Conservation (phyloP, 345 rosid species). For the Ceriops zippeliana region DNA sequence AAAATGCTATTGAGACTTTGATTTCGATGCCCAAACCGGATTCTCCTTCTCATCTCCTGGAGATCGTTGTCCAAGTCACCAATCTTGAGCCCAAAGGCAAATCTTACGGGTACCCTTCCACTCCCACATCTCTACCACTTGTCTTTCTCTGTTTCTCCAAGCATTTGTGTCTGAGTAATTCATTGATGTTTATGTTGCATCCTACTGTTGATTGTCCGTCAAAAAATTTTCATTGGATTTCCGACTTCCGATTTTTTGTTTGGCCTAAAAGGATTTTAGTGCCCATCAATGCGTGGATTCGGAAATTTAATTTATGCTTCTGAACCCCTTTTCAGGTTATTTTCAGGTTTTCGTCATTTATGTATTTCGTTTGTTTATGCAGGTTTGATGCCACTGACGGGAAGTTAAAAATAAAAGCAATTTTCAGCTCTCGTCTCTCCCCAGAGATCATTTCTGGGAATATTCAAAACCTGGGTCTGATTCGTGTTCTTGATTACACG, state of each 20-base stretch:
- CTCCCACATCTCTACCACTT: no score
- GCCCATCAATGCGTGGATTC: no score
- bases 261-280: no score
- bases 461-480: conserved; percentile 68
- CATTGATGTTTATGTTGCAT: neutral
- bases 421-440: conserved; percentile 55
- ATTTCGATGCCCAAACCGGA: conserved; percentile 66
- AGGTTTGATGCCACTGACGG: conserved; percentile 89
- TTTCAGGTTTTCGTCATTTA: no score
- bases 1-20: conserved; percentile 55
- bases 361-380: neutral
- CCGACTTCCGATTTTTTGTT: no score
- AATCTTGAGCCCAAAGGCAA: conserved; percentile 82
- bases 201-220: no score
- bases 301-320: neutral
- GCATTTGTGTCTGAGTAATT: neutral
- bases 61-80: conserved; percentile 65
- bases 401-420: conserved; percentile 55
- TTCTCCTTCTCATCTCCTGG: conserved; percentile 44
- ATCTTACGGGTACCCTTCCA: conserved; percentile 51
- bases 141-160: no score
- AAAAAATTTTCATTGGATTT: no score
- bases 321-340: no score
- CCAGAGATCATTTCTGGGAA: conserved; percentile 62
- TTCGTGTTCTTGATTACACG: conserved; percentile 63